Conservation (phyloP, 768 basidiomycete species). For the Phlegmacium glaucopus region DNA sequence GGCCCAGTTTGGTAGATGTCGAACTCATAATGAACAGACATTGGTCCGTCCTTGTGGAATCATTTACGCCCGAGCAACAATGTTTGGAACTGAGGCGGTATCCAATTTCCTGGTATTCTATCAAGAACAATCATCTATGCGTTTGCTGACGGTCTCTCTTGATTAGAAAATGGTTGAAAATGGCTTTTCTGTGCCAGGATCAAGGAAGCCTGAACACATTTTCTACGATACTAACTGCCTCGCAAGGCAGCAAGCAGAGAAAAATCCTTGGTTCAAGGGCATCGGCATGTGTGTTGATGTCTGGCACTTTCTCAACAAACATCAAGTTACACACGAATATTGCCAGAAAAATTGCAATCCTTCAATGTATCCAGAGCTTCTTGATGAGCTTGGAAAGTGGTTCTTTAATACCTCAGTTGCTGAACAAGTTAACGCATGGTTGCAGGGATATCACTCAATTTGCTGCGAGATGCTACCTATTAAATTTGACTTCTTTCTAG, state of each 20-base stretch:
- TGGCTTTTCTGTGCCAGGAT: conserved; percentile 6
- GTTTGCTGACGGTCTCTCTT: not conserved
- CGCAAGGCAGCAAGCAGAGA: conserved; percentile 4
- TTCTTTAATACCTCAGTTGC: conserved; percentile 21
- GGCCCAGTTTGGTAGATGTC: conserved; percentile 9
- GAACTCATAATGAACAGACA: conserved; percentile 20
- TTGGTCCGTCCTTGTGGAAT: conserved; percentile 16
- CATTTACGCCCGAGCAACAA: conserved; percentile 12
- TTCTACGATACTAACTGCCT: conserved; percentile 17
- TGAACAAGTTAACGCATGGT: conserved; percentile 35
- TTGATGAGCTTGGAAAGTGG: conserved; percentile 12
- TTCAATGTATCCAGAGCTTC: conserved; percentile 9
- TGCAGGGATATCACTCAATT: conserved; percentile 30
- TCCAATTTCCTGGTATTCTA: conserved; percentile 8
- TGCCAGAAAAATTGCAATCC: conserved; percentile 19
- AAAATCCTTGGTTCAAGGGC: conserved; percentile 7
- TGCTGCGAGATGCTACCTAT: conserved; percentile 26
- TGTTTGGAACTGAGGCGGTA: conserved; percentile 19
- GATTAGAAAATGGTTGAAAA: conserved; percentile 13
- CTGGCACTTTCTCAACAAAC: conserved; percentile 17
- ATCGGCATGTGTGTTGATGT: conserved; percentile 13
- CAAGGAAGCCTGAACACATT: conserved; percentile 7
- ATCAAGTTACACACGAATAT: conserved; percentile 8
- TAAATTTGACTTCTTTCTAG: conserved; percentile 32
- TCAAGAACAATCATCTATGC: not conserved